Evolutionary conservation across 768 basidiomycete genomes (phyloP).

Genomic region (Pilatotrama ljubarskyi): DNA sequence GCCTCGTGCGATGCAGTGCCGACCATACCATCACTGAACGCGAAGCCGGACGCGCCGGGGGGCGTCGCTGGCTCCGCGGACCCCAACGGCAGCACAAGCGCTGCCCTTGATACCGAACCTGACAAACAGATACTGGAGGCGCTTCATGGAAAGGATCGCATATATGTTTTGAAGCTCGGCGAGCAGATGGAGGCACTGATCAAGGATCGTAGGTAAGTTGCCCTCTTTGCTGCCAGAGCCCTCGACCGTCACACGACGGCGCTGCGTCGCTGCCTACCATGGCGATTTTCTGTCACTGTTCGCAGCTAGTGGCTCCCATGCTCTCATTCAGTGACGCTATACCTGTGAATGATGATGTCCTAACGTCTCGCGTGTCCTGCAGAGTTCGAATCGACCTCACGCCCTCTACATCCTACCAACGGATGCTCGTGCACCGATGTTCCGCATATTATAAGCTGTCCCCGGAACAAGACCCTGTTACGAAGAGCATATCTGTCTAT

Average conservation of each 20-base stretch:
- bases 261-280: not conserved
- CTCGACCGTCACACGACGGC: slow-evolving; percentile 18
- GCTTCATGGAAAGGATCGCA: slow-evolving; percentile 82
- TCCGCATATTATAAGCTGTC: slow-evolving; percentile 76
- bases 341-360: no score
- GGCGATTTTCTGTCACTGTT: not conserved
- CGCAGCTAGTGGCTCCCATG: not conserved
- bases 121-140: slow-evolving; percentile 85
- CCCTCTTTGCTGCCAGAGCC: slow-evolving; percentile 11
- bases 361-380: not conserved
- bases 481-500: slow-evolving; percentile 62
- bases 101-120: slow-evolving; percentile 44
- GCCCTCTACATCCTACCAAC: slow-evolving; percentile 79
- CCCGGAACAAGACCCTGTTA: slow-evolving; percentile 65
- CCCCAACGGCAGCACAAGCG: not conserved
- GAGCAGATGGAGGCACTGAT: slow-evolving; percentile 84
- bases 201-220: slow-evolving; percentile 65
- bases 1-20: slow-evolving; percentile 22
- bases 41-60: slow-evolving; percentile 8
- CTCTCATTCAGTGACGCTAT: not conserved
- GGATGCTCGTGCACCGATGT: slow-evolving; percentile 83
- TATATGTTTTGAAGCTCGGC: slow-evolving; percentile 87
- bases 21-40: slow-evolving; percentile 9
- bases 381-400: slow-evolving; percentile 67
- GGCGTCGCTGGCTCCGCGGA: slow-evolving; percentile 16